Base-by-base conservation (phyloP, 805 yeast species). In the Pichia sporocuriosa region DNA sequence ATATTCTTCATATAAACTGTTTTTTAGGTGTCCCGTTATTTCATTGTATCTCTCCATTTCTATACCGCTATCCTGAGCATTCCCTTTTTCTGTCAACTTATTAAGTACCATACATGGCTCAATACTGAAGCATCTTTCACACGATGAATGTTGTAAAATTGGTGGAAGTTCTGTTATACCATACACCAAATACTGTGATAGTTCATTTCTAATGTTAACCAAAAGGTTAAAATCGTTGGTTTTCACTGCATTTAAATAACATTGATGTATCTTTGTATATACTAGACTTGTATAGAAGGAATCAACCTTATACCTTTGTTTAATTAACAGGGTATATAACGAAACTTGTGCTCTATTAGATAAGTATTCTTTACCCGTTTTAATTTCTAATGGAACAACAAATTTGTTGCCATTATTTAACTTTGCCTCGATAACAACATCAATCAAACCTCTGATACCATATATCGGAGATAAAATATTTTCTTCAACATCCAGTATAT, bases 391-490 rank as follows among this genome's bases (percentile, higher is more conserved):
- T 0, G 97, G 97, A 1, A 79, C 72, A 11, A 87, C 70, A 41
- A 56, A 69, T 26, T 67, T 73, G n/a, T 73, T 73, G 5, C 67
- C 67, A 33, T 65, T 64, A 8, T 72, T 56, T 21, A 65, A 59
- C 7, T 50, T 28, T 0, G 84, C 82, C 50, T 82, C 83, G 2
- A 87, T 70, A 0, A 96, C 87, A 3, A 82, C 96, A 64, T 93
- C 99, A 15, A 89, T 77, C 51, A 81, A 76, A 0, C 99, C 99
- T 50, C 86, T 77, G 8, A 93, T 62, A 0, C 99, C 99, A 64
- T 74, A 88, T 56, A 76, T 72, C 0, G 97, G 95, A 0, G 97
- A 86, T 87, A 95, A 80, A 12, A 93, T 81, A 52, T 80, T 84
- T 54, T 93, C 97, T 60, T 93, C 99, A 9, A 86, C 76, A 54